Evolutionary conservation across 352 stramenopile species (phyloP), one percentile per base, ranked within the genome.

Genomic region (Pythium phragmiticola): DNA sequence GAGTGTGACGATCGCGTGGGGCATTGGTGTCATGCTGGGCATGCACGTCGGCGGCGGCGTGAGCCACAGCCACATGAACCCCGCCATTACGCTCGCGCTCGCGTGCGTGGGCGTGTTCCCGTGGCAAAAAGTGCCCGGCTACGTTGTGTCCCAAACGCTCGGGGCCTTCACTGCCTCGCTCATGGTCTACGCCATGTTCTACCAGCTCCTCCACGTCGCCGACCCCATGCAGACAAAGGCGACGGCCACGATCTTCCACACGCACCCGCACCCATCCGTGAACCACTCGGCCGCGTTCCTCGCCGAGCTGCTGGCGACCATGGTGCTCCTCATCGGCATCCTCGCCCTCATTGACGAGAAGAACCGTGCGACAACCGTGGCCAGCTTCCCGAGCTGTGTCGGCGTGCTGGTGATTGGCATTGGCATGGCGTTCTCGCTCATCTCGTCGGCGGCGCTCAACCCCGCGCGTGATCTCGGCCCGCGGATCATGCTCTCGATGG

Each of bases 11-110:
- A 28, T 83, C n/a, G 60, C 30, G 13, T 83, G 75, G 70, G 75
- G 75, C 16, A 52, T 84, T 21, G 75, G 68, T 0, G 73, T 80
- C 42, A 75, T 79, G 65, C 30, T 84, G 19, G 75, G 16, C 19
- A 74, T 80, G 50, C 70, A 83, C 63, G 34, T 70, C 3, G 63
- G 54, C 19, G 72, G 64, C 6, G 68, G 73, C 41, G 70, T 77
- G 48, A 80, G 72, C 57, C 46, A 59, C 48, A 59, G 46, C 48
- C 73, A 84, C 69, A 59, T 81, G 19, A 84, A 84, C 63, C 75
- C 75, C 4, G 73, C 75, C 23, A 60, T 84, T 36, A 77, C 75
- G 21, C 16, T 76, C 46, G 26, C 66, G 16, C 63, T 75, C 28
- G 65, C 71, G 2, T 28, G 63, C 55, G 75, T 68, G 54, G 48